Conservation (phyloP, 805 yeast species). For the Starmerella geochares region DNA sequence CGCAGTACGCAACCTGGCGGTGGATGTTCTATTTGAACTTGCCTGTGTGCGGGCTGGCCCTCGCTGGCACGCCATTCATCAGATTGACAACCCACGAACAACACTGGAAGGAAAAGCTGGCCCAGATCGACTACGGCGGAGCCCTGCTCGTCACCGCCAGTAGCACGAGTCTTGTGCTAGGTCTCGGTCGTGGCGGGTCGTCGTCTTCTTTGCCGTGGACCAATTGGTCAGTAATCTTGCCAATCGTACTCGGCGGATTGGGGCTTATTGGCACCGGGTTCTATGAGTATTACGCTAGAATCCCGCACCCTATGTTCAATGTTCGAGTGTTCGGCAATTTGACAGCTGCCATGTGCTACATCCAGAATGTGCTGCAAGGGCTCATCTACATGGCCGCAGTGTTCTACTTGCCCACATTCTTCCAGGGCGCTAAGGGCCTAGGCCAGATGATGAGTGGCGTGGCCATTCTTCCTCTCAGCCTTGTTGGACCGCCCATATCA, state of each 20-base stretch:
- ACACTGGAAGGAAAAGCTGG: slow-evolving; percentile 34
- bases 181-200: slow-evolving; percentile 46
- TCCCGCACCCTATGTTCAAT: slow-evolving; percentile 42
- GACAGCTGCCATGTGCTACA: slow-evolving; percentile 35
- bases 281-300: slow-evolving; percentile 27
- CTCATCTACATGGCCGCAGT: slow-evolving; percentile 30
- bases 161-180: slow-evolving; percentile 40
- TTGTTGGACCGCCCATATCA: slow-evolving; percentile 35
- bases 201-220: slow-evolving; percentile 40
- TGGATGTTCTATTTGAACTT: slow-evolving; percentile 68
- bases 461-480: slow-evolving; percentile 37
- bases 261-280: slow-evolving; percentile 32
- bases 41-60: slow-evolving; percentile 51
- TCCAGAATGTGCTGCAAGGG: slow-evolving; percentile 36
- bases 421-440: slow-evolving; percentile 39
- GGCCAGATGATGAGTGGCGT: slow-evolving; percentile 41
- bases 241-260: slow-evolving; percentile 39
- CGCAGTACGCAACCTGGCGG: slow-evolving; percentile 54
- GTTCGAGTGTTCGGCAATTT: slow-evolving; percentile 34
- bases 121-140: slow-evolving; percentile 43
- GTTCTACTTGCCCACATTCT: slow-evolving; percentile 39
- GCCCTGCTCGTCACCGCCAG: slow-evolving; percentile 37
- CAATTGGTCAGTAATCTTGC: slow-evolving; percentile 43
- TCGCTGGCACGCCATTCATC: slow-evolving; percentile 33
- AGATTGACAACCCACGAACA: slow-evolving; percentile 30